Conservation (phyloP, 495 filamentous ascomycete genomes). For the Aspergillus mulundensis region DNA sequence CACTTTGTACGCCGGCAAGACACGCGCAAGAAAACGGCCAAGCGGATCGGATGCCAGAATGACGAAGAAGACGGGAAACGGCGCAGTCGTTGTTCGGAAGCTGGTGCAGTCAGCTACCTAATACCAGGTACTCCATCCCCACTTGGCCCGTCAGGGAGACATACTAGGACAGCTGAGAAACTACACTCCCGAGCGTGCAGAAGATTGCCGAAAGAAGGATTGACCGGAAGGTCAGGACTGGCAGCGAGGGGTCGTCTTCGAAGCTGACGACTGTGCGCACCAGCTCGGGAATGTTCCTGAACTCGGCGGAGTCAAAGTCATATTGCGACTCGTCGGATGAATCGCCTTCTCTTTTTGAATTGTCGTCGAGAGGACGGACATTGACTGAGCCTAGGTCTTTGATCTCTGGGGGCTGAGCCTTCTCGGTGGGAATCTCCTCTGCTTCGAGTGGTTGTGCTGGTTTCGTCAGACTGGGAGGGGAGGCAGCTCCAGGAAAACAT, state of each 20-base stretch:
- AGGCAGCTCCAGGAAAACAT: not conserved
- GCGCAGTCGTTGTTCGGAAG: conserved; percentile 51
- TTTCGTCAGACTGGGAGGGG: not conserved
- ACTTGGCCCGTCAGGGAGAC: not conserved
- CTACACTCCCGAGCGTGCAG: conserved; percentile 49
- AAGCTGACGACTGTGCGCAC: conserved; percentile 52
- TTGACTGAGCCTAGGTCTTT: not conserved
- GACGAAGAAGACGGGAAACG: conserved; percentile 56
- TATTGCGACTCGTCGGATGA: not conserved
- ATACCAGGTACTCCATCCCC: not conserved
- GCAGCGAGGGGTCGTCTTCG: conserved; percentile 47
- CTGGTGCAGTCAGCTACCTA: not conserved
- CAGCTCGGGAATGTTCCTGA: conserved; percentile 1
- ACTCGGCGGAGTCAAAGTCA: not conserved
- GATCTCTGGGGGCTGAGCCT: not conserved
- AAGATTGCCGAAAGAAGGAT: conserved; percentile 51
- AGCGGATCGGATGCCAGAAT: conserved; percentile 53
- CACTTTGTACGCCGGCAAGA: conserved; percentile 44
- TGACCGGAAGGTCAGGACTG: conserved; percentile 54
- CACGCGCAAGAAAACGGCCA: conserved; percentile 48
- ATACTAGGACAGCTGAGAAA: conserved; percentile 46
- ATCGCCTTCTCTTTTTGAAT: not conserved
- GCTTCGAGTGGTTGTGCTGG: not conserved
- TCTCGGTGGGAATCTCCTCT: not conserved
- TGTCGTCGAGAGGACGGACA: not conserved